A percentile compares a stretch with the other conserved stretches of the same genome.
These are phyloP conservation scores for Dissophora ornata DNA, from an alignment of 192 early-diverging fungal genomes.

Conservation along the genomic window DNA sequence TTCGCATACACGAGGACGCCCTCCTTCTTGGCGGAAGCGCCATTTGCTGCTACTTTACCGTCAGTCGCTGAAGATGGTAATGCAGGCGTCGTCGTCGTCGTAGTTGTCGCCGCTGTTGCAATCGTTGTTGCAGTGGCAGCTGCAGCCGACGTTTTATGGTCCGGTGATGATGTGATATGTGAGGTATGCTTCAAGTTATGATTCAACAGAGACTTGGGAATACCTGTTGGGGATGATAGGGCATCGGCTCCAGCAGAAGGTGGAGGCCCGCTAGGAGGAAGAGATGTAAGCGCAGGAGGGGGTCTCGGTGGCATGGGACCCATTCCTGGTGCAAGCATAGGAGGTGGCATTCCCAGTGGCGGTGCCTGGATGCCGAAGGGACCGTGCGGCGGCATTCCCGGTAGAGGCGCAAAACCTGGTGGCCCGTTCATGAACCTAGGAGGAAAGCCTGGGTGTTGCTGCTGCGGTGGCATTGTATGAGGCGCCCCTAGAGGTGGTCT, in stretches of 20 bases:
- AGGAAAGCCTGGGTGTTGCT: slow-evolving; percentile 57
- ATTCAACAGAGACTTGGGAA: slow-evolving; percentile 41
- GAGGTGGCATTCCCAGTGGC: slow-evolving; percentile 34
- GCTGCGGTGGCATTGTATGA: slow-evolving; percentile 56
- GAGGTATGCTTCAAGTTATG: slow-evolving; percentile 52
- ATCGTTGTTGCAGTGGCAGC: slow-evolving; percentile 18
- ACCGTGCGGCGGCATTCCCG: slow-evolving; percentile 45
- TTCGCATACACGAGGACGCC: slow-evolving; percentile 59
- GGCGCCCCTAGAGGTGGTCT: slow-evolving; percentile 32
- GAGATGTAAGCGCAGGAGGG: background rate
- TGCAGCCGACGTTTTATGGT: slow-evolving; percentile 19
- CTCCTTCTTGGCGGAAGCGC: slow-evolving; percentile 39
- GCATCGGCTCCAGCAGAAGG: slow-evolving; percentile 4
- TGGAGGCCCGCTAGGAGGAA: slow-evolving; percentile 12
- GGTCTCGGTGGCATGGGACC: slow-evolving; percentile 3
- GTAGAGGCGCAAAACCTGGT: slow-evolving; percentile 34
- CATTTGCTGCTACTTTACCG: background rate
- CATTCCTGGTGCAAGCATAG: slow-evolving; percentile 25
- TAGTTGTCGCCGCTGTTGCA: slow-evolving; percentile 6
- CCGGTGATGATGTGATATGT: slow-evolving; percentile 51
- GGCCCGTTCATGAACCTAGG: slow-evolving; percentile 63
- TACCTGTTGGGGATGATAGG: slow-evolving; percentile 32
- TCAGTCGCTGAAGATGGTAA: background rate
- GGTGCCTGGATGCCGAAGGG: slow-evolving; percentile 34
- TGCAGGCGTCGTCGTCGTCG: slow-evolving; percentile 21